Conservation (phyloP, 202 grass and related monocot genomes). For the Cymbopogon flexuosus region DNA sequence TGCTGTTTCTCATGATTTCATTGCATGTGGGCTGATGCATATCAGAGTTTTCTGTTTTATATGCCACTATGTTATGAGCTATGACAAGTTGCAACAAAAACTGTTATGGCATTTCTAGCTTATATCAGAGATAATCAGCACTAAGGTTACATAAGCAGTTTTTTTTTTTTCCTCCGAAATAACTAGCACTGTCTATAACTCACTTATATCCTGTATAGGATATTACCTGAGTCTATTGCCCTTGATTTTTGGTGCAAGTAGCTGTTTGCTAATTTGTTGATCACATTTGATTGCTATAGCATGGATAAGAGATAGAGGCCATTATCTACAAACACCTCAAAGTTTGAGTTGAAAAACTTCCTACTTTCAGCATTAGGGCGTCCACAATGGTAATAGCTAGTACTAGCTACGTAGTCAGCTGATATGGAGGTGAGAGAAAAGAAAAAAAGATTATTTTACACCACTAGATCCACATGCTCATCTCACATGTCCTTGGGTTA, state of each 20-base stretch:
- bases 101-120: neutral
- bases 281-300: neutral
- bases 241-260: neutral
- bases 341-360: neutral
- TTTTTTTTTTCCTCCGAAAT: neutral
- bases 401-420: no score
- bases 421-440: no score
- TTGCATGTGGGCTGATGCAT: neutral
- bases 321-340: neutral
- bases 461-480: no score
- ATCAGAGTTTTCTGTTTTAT: neutral
- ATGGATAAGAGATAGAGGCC: neutral
- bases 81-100: conserved; percentile 11
- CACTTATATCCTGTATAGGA: neutral
- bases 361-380: neutral
- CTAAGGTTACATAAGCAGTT: neutral
- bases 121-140: neutral
- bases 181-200: neutral
- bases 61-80: neutral
- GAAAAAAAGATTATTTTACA: no score
- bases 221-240: neutral
- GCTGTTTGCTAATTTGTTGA: conserved; percentile 11
- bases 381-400: no score
- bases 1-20: neutral
- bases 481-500: no score